Percentiles rank a stretch among this genome's conserved stretches.
Evolutionary conservation across 129 eudicot genomes (phyloP).

Genomic region (Ambrosia trifida): DNA sequence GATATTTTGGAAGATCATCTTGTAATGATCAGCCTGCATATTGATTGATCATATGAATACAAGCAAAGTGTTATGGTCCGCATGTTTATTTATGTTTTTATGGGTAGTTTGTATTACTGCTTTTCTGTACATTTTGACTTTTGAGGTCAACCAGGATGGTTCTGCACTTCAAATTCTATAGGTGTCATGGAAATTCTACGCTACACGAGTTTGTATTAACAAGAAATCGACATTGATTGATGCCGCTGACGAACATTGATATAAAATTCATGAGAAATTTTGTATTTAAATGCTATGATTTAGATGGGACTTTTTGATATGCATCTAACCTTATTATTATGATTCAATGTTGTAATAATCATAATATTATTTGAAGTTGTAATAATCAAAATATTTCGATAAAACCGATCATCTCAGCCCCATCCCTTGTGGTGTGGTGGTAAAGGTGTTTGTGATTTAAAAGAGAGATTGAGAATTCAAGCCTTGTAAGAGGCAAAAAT

Average conservation of each 20-base stretch:
- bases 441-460: too few species aligned
- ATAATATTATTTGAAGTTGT: not conserved
- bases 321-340: not conserved
- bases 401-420: not conserved
- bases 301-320: not conserved
- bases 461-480: too few species aligned
- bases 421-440: too few species aligned
- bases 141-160: not conserved
- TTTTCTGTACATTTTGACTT: conserved; percentile 9
- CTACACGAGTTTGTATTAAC: not conserved
- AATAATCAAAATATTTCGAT: not conserved
- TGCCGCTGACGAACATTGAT: conserved; percentile 1
- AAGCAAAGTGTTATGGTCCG: conserved; percentile 19
- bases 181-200: not conserved
- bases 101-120: not conserved
- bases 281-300: not conserved
- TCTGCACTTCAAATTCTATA: not conserved
- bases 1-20: conserved; percentile 17
- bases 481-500: too few species aligned
- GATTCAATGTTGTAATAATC: not conserved
- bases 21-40: conserved; percentile 21
- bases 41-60: conserved; percentile 23
- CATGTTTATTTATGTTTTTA: not conserved
- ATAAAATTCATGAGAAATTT: not conserved
- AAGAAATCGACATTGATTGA: too few species aligned